A percentile compares a stretch with the other conserved stretches of the same genome.
Evolutionary conservation across 129 eudicot species (phyloP).

Genomic region (Cynara cardunculus): DNA sequence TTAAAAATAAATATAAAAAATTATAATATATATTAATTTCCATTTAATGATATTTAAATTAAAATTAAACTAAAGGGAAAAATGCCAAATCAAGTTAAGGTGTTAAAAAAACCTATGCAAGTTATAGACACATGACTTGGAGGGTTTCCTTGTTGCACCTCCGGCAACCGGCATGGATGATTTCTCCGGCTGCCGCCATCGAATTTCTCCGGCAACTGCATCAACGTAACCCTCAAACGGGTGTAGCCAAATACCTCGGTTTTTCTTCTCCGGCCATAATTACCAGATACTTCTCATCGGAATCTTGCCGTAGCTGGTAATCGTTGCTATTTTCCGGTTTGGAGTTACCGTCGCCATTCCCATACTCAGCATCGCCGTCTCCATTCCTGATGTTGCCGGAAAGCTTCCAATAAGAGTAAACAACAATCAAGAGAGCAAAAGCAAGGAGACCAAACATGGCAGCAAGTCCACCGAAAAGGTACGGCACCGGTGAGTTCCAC

Average conservation of each 20-base stretch:
- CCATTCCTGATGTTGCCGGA: conserved; percentile 19
- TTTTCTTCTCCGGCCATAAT: conserved; percentile 72
- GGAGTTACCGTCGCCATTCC: conserved; percentile 22
- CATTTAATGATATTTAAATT: too few relatives aligned
- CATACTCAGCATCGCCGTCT: conserved; percentile 37
- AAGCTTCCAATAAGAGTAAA: conserved; percentile 59
- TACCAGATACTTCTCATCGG: conserved; percentile 59
- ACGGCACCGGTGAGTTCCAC: conserved; percentile 82
- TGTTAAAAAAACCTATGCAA: background rate
- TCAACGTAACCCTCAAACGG: conserved; percentile 18
- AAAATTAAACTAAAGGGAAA: background rate
- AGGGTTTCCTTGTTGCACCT: background rate
- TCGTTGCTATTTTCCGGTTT: conserved; percentile 28
- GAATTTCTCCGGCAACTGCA: conserved; percentile 22
- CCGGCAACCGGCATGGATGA: background rate
- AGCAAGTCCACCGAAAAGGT: conserved; percentile 63
- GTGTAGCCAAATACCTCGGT: conserved; percentile 70
- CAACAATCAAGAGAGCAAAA: conserved; percentile 61
- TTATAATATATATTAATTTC: too few relatives aligned
- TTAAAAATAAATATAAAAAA: too few relatives aligned
- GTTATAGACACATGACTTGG: background rate
- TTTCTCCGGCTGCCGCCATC: background rate
- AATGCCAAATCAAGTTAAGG: background rate
- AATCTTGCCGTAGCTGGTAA: conserved; percentile 14
- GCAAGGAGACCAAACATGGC: conserved; percentile 64